Evolutionary conservation across 192 early-diverging fungal genomes (phyloP).

Genomic region (Umbelopsis ramanniana): DNA sequence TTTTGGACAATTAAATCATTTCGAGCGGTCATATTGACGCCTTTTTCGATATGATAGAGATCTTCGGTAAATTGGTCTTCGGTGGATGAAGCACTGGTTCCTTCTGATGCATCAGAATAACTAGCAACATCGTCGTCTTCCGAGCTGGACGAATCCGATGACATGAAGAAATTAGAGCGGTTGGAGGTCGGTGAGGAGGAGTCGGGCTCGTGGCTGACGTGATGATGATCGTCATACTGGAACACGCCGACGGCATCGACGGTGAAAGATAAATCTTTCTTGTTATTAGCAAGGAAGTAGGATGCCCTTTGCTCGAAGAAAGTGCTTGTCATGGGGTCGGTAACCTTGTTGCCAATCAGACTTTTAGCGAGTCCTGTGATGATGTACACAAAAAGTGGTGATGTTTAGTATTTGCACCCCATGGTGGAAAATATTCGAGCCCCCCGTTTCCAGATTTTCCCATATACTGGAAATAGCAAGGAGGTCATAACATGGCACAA

Average conservation of each 20-base stretch:
- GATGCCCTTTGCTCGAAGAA: slow-evolving; percentile 35
- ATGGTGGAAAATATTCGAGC: background rate
- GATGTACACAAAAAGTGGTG: background rate
- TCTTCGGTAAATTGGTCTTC: slow-evolving; percentile 16
- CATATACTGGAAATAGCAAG: background rate
- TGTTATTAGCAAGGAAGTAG: slow-evolving; percentile 57
- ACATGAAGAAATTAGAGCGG: slow-evolving; percentile 5
- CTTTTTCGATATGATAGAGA: background rate
- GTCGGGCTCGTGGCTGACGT: slow-evolving; percentile 35
- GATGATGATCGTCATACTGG: slow-evolving; percentile 40
- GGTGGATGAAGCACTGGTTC: slow-evolving; percentile 22
- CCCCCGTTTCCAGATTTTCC: background rate
- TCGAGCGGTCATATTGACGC: background rate
- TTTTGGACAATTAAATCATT: background rate
- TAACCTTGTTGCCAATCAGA: slow-evolving; percentile 27
- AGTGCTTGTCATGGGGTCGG: slow-evolving; percentile 19
- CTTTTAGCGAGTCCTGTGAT: slow-evolving; percentile 38
- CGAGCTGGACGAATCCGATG: slow-evolving; percentile 22
- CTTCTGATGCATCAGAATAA: slow-evolving; percentile 17
- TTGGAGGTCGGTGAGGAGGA: background rate
- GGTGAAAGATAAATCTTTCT: slow-evolving; percentile 45
- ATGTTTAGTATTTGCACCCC: slow-evolving; percentile 1
- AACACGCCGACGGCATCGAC: slow-evolving; percentile 56
- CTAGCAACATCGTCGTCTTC: slow-evolving; percentile 29
- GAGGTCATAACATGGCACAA: background rate